Conservation (phyloP, 139 green algal genomes). For the Prasinococcaceae sp. region DNA sequence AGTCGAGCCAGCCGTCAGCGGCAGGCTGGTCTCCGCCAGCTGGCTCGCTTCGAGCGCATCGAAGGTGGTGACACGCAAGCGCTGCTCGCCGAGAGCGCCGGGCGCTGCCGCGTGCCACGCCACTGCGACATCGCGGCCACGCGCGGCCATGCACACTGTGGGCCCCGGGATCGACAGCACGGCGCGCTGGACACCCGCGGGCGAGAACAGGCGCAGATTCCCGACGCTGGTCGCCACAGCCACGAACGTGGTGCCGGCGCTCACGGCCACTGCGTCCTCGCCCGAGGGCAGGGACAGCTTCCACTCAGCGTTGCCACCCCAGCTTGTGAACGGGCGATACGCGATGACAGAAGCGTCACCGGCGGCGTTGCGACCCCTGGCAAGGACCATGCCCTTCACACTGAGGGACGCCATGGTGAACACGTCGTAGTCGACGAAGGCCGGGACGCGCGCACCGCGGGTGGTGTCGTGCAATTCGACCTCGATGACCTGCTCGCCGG, state of each 20-base stretch:
- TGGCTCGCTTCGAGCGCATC: conserved; percentile 15
- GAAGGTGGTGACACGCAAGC: conserved; percentile 12
- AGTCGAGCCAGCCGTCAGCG: conserved; percentile 29
- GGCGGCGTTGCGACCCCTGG: conserved; percentile 18
- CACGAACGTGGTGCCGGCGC: conserved; percentile 39
- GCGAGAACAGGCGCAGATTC: conserved; percentile 60
- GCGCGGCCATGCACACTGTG: conserved; percentile 37
- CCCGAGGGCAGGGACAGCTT: conserved; percentile 38
- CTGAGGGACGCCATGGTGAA: conserved; percentile 55
- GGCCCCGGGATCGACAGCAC: conserved; percentile 35
- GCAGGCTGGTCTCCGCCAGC: conserved; percentile 25
- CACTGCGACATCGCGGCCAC: conserved; percentile 25
- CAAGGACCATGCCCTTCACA: conserved; percentile 45
- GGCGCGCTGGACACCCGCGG: conserved; percentile 21
- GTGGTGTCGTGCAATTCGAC: conserved; percentile 69
- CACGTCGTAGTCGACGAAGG: conserved; percentile 65
- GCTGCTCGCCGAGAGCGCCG: conserved; percentile 29
- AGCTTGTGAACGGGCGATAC: conserved; percentile 62
- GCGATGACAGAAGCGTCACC: conserved; percentile 30
- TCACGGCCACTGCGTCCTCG: conserved; percentile 47
- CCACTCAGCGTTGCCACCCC: conserved; percentile 63
- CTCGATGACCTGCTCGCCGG: conserved; percentile 22
- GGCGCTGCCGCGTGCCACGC: conserved; percentile 30
- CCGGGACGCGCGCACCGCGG: conserved; percentile 41
- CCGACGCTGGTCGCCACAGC: conserved; percentile 44